These are phyloP conservation scores for Tetrahymena elliotti DNA, from an alignment of 73 alveolate species.

Conservation along the genomic window DNA sequence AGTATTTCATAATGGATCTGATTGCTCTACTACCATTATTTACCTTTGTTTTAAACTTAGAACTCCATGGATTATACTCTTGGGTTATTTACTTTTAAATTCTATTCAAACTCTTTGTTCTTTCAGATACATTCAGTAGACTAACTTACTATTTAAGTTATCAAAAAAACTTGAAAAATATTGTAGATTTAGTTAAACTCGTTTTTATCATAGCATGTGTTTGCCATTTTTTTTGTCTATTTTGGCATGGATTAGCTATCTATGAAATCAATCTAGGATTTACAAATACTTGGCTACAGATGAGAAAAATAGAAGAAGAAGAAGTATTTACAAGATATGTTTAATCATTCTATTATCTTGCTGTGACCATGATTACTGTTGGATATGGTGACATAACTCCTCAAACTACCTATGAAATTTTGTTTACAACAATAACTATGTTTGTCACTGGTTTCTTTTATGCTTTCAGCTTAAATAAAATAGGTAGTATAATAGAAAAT, in stretches of 20 bases:
- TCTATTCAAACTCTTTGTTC: neutral
- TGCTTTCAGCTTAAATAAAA: conserved; percentile 25
- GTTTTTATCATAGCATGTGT: neutral
- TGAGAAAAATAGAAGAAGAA: neutral
- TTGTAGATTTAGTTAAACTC: neutral
- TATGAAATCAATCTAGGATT: neutral
- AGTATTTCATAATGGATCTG: neutral
- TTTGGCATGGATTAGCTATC: neutral
- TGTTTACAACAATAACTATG: conserved; percentile 64
- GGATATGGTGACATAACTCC: conserved; percentile 89
- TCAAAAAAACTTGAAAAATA: neutral
- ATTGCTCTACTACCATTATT: neutral
- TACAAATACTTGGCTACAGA: neutral
- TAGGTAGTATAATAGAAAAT: conserved; percentile 19
- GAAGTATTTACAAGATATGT: neutral
- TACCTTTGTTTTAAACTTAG: neutral
- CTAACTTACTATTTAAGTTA: neutral
- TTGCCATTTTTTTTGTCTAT: neutral
- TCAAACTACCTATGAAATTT: conserved; percentile 46
- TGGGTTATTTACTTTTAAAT: neutral
- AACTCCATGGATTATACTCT: neutral
- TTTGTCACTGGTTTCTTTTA: conserved; percentile 35
- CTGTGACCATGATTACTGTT: conserved; percentile 67
- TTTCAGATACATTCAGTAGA: neutral
- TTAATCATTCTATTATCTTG: conserved; percentile 64